A percentile compares a stretch with the other conserved stretches of the same genome.
These are phyloP conservation scores for Cyberlindnera bimundalis DNA, from an alignment of 805 yeast genomes.

Conservation along the genomic window DNA sequence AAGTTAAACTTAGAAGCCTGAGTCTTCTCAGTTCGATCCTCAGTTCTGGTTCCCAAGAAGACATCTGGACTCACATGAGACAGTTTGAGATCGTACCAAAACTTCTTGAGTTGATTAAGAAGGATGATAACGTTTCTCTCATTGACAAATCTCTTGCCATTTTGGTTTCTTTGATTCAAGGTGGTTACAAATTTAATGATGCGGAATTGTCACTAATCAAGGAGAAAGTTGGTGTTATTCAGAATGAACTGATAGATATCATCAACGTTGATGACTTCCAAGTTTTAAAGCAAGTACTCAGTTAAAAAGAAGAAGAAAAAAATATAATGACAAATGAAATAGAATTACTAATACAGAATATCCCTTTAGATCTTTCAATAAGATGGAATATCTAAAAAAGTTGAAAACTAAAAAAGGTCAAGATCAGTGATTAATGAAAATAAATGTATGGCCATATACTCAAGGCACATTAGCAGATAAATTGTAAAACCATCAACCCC, in stretches of 20 bases:
- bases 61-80: conserved; percentile 37
- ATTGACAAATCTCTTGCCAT: conserved; percentile 56
- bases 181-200: conserved; percentile 43
- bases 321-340: no score
- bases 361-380: conserved; percentile 18
- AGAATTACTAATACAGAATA: neutral
- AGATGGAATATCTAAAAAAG: conserved; percentile 20
- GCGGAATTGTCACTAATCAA: conserved; percentile 39
- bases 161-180: conserved; percentile 42
- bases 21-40: conserved; percentile 59
- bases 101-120: conserved; percentile 25
- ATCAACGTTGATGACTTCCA: conserved; percentile 53
- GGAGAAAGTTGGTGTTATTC: conserved; percentile 35
- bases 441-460: neutral
- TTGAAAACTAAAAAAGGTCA: conserved; percentile 7
- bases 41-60: conserved; percentile 44
- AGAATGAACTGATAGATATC: conserved; percentile 41
- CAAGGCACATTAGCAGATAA: neutral
- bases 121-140: conserved; percentile 40
- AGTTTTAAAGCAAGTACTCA: conserved; percentile 42
- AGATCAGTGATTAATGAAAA: no score
- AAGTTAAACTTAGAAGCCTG: conserved; percentile 48
- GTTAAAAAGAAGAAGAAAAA: neutral
- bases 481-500: conserved; percentile 1
- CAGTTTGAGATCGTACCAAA: conserved; percentile 28